A percentile compares a stretch with the other conserved stretches of the same genome.
Conservation (phyloP, 129 eudicot species). For the Arctium minus region DNA sequence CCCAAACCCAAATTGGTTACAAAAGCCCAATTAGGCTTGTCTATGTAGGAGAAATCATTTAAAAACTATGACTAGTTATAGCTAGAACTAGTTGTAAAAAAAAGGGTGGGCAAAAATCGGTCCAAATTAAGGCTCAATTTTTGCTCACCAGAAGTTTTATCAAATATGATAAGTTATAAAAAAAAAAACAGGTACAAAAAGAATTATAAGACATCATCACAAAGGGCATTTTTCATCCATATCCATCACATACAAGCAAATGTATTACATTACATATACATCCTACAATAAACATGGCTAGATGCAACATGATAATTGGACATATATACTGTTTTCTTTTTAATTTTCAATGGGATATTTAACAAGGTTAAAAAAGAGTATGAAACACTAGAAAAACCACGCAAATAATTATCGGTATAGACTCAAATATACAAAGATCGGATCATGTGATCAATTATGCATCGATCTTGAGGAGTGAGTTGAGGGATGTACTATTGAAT, state of each 20-base stretch:
- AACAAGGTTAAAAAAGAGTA: slow-evolving; percentile 1
- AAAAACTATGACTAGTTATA: too few relatives aligned
- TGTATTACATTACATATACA: neutral
- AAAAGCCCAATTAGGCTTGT: too few relatives aligned
- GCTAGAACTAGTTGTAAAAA: too few relatives aligned
- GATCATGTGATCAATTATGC: slow-evolving; percentile 31
- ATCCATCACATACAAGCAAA: slow-evolving; percentile 15
- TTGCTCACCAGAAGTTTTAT: too few relatives aligned
- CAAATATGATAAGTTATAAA: neutral
- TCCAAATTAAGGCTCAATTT: too few relatives aligned
- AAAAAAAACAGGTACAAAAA: neutral
- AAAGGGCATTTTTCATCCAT: neutral
- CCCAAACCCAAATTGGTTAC: too few relatives aligned
- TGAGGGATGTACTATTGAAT: slow-evolving; percentile 94
- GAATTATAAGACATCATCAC: neutral
- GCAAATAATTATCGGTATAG: slow-evolving; percentile 12
- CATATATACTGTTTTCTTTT: slow-evolving; percentile 12
- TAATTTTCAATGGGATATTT: slow-evolving; percentile 16
- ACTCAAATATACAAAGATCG: slow-evolving; percentile 17
- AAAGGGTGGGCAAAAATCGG: too few relatives aligned
- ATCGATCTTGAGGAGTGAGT: slow-evolving; percentile 81
- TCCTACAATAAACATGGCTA: slow-evolving; percentile 17
- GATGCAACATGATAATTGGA: neutral
- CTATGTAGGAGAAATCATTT: too few relatives aligned
- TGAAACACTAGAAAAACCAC: neutral